phyloP scores from a whole-genome alignment of 2,329 filamentous ascomycete genomes.

The Fusarium sororula region DNA sequence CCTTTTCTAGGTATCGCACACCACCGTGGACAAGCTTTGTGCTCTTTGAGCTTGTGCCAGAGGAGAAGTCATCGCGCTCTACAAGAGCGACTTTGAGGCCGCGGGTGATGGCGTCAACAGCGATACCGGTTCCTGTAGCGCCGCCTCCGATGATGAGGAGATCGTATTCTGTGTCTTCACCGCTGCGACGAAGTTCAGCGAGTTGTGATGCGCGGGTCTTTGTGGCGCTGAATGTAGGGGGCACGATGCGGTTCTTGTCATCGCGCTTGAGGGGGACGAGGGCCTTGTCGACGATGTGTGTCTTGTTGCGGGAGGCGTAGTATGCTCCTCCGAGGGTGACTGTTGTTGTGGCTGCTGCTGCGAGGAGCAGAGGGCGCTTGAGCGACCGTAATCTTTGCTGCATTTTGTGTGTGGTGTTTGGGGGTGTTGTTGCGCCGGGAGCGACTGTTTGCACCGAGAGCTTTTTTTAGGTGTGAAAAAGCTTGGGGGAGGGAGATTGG shows the following conservation, averaged over 20 bases:
- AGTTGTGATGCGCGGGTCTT: conserved; percentile 52
- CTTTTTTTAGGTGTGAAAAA: background rate
- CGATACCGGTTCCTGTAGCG: conserved; percentile 82
- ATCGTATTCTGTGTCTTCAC: conserved; percentile 71
- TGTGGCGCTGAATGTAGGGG: conserved; percentile 49
- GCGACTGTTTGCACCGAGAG: background rate
- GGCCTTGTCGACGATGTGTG: conserved; percentile 46
- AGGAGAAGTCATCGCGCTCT: conserved; percentile 84
- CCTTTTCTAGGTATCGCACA: conserved; percentile 87
- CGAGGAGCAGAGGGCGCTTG: conserved; percentile 47
- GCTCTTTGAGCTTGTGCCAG: conserved; percentile 85
- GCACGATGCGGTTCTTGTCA: conserved; percentile 48
- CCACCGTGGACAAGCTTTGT: conserved; percentile 88
- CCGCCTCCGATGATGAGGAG: conserved; percentile 82
- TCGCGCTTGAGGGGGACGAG: conserved; percentile 50
- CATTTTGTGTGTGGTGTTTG: conserved; percentile 42
- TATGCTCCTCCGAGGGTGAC: conserved; percentile 44
- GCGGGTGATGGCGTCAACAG: conserved; percentile 81
- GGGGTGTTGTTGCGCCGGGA: background rate
- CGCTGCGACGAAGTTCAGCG: conserved; percentile 50
- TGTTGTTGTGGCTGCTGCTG: conserved; percentile 43
- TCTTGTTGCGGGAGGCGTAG: conserved; percentile 44
- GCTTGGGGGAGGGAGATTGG: background rate
- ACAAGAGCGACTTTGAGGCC: conserved; percentile 83
- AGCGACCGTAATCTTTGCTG: conserved; percentile 48